phyloP scores from a whole-genome alignment of 1,139 yeast genomes.

The Saccharomyces hybrid region DNA sequence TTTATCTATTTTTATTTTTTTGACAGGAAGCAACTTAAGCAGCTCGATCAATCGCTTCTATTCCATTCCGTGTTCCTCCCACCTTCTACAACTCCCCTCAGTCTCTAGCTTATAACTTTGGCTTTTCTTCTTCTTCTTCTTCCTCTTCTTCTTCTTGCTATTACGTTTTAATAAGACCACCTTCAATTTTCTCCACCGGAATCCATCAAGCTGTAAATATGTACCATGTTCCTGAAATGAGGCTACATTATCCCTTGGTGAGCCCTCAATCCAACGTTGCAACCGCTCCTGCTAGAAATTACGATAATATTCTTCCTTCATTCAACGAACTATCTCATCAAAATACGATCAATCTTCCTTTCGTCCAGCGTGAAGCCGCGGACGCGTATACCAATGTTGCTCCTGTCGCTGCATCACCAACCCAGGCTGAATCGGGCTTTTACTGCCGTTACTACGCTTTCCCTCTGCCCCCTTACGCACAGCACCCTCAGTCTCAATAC shows the following conservation, averaged over 20 bases:
- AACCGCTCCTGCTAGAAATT: not conserved
- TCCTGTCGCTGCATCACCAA: not conserved
- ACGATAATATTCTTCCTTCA: not conserved
- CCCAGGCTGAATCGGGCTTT: not conserved
- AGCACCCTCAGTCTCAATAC: not conserved
- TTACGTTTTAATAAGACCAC: not conserved
- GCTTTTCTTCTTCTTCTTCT: not conserved
- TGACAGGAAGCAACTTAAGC: not conserved
- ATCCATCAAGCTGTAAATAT: not conserved
- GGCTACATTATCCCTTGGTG: not conserved
- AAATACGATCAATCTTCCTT: not conserved
- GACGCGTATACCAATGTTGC: not conserved
- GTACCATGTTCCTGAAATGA: conserved; percentile 1
- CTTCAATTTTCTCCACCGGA: not conserved
- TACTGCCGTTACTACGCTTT: not conserved
- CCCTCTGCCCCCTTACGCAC: not conserved
- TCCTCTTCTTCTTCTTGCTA: not conserved
- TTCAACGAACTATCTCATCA: not conserved
- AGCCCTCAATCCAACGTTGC: not conserved
- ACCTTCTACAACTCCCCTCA: not conserved
- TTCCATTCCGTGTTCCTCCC: no score
- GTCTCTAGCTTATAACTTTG: not conserved
- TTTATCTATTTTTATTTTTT: not conserved
- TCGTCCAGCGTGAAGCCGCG: not conserved
- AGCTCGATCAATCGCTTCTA: not conserved